A percentile compares a stretch with the other conserved stretches of the same genome.
Evolutionary conservation across 495 filamentous ascomycete species (phyloP).

Genomic region (Talaromyces ruber): DNA sequence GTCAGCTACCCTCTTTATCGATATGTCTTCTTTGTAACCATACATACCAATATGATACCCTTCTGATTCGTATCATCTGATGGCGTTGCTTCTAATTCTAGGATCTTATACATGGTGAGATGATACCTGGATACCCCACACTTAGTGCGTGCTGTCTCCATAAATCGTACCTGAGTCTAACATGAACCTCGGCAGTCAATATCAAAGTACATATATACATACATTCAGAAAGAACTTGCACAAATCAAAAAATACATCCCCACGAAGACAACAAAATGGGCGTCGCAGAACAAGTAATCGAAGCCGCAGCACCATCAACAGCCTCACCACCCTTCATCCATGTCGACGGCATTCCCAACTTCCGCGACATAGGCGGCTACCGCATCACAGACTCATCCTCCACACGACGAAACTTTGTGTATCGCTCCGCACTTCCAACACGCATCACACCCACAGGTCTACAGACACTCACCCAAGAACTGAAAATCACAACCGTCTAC

Average conservation of each 20-base stretch:
- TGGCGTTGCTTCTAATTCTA: neutral
- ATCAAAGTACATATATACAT: neutral
- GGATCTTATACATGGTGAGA: neutral
- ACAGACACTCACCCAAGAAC: constrained; percentile 26
- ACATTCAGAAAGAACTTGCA: neutral
- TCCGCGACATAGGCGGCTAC: constrained; percentile 45
- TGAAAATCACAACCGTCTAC: constrained; percentile 54
- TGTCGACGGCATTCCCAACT: constrained; percentile 41
- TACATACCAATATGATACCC: constrained; percentile 8
- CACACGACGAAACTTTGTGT: constrained; percentile 35
- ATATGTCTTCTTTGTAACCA: constrained; percentile 7
- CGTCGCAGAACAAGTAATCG: neutral
- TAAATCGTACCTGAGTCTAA: neutral
- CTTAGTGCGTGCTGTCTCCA: neutral
- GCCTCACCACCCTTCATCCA: constrained; percentile 43
- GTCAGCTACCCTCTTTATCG: neutral
- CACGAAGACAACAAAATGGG: neutral
- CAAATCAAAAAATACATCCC: neutral
- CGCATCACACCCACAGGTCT: constrained; percentile 43
- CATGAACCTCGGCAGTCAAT: neutral
- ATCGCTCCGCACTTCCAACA: constrained; percentile 42
- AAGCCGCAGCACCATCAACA: neutral
- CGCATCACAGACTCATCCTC: constrained; percentile 18
- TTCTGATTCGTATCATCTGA: constrained; percentile 6
- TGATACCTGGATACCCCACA: neutral